Base-by-base conservation (phyloP, 2,329 filamentous ascomycete genomes). In the Ophiobolus disseminans region DNA sequence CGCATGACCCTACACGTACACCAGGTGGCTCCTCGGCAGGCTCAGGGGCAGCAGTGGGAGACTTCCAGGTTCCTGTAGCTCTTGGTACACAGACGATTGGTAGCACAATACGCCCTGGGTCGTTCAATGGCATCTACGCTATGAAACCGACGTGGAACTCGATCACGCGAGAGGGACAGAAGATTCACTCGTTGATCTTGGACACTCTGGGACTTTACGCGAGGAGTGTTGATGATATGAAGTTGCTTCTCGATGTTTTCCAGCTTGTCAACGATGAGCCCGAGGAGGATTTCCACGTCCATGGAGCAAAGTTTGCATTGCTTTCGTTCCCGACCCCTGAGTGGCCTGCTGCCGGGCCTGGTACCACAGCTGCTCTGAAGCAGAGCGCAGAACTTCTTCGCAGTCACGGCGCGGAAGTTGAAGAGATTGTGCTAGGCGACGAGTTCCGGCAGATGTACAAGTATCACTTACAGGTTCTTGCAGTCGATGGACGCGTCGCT, bases 11-110 rank as follows among this genome's bases (percentile, higher is more conserved):
- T 0, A 50, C 48, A 0, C 76, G 79, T 4, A 88, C 86, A 0
- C 86, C 86, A 0, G 86, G 86, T 1, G 86, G 86, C 36, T 88
- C 86, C 0, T 88, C 85, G 0, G 84, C 85, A 0, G 86, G 87
- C 0, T 88, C 86, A 0, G 86, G 78, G 0, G 85, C 86, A 0
- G 85, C 84, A 0, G 85, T 89, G 0, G 86, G 75, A 5, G 86
- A 89, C 54, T 80, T 81, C 42, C 86, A 89, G 53, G 80, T 79
- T 0, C 83, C 85, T 0, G 60, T 89, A 9, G 79, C 74, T 0
- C 71, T 89, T 0, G 86, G 85, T 0, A 87, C 86, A 0, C 86
- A 89, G 61, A 90, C 86, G 0, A 83, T 81, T 2, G 86, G 86
- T 0, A 86, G 82, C 49, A 82, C 77, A 0, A 82, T 89, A 35